Base-by-base conservation (phyloP, 169 alveolate genomes). In the Miamiensis avidus region DNA sequence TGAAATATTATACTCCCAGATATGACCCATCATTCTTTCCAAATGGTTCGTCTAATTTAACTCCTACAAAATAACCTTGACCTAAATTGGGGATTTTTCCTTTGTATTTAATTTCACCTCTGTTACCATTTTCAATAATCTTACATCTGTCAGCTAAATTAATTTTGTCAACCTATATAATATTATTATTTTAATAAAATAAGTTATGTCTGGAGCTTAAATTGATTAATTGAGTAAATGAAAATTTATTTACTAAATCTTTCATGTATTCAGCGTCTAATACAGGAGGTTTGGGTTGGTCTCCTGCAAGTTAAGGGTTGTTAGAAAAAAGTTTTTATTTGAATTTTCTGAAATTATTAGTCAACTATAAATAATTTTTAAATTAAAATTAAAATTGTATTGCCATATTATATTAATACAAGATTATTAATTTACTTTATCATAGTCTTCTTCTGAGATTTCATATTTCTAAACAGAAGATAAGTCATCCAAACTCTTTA, bases 31-130 rank as follows among this genome's bases (percentile, higher is more conserved):
- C 92, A 69, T 89, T 90, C 87, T 94, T 95, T 78, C 98, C 98
- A 29, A 85, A 76, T 16, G 98, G 97, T 72, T 93, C 97, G 92
- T 94, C 97, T 26, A 96, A 89, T 32, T 85, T 34, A 72, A 96
- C 89, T 33, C 98, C 98, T 65, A 94, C 90, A 91, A 94, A 96
- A 82, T 88, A 93, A 26, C 98, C 98, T 82, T 93, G 89, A 31
- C 96, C 95, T 69, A 94, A 87, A 75, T 91, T 94, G 81, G 96
- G 94, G 34, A 95, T 84, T 81, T 90, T 88, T 74, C 98, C 98
- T 15, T 93, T 95, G 92, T 91, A 96, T 86, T 94, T 92, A 65
- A 96, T 96, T 78, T 91, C 92, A 26, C 98, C 98, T 91, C 98
- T 89, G 89, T 95, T 89, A n/a, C 89, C 91, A 0, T 96, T 97